These are phyloP conservation scores for Fusarium sp. DNA, from an alignment of 2,329 filamentous ascomycete genomes.

Conservation along the genomic window DNA sequence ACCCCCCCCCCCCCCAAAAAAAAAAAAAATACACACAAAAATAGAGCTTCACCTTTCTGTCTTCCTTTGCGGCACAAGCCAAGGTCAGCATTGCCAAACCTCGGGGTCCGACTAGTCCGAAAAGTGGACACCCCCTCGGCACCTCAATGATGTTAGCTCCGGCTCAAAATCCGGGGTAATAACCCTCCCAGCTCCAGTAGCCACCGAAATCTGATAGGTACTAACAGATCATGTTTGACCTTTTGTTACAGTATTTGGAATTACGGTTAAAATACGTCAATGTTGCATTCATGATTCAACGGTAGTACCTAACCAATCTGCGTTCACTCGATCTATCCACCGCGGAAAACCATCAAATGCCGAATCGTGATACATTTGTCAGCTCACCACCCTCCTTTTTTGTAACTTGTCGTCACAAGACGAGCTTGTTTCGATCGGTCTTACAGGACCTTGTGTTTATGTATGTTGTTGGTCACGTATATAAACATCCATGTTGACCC, in stretches of 20 bases:
- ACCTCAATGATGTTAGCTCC: constrained; percentile 30
- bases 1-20: no score
- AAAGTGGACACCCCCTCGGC: constrained; percentile 4
- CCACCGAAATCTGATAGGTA: not conserved
- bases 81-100: constrained; percentile 5
- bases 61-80: not conserved
- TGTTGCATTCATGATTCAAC: constrained; percentile 7
- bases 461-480: not conserved
- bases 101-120: constrained; percentile 11
- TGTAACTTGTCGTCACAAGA: constrained; percentile 17
- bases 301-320: not conserved
- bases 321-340: not conserved
- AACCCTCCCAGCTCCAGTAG: not conserved
- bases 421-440: not conserved
- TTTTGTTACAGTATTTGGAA: not conserved
- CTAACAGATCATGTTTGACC: not conserved
- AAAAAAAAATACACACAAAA: not conserved
- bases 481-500: constrained; percentile 24
- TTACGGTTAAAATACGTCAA: constrained; percentile 5
- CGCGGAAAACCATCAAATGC: not conserved
- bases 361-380: constrained; percentile 15
- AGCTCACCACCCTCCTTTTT: constrained; percentile 6
- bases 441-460: not conserved
- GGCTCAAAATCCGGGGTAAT: constrained; percentile 35
- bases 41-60: not conserved